Evolutionary conservation across 2,329 filamentous ascomycete species (phyloP), one percentile per base, ranked within the genome.

Genomic region (Camillea tinctor): DNA sequence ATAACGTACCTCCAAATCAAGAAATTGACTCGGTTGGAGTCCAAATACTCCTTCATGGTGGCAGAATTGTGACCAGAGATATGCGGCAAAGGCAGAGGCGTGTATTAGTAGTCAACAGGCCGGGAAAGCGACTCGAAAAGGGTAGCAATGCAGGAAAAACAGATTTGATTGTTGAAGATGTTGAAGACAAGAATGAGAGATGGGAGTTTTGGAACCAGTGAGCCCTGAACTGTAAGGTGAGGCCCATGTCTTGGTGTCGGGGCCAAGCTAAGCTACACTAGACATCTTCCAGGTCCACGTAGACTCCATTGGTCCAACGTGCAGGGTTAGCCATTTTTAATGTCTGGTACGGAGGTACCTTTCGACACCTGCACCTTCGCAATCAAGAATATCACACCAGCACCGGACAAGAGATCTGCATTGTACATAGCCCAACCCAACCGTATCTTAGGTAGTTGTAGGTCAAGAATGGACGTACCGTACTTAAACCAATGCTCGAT

Each of bases 11-110:
- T 87, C 86, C 86, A 89, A 74, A 89, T 81, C 75, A 89, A 81
- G 81, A 85, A 88, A 80, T 88, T 89, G 81, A 88, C 79, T 80
- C 84, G 81, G 75, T 88, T 82, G 67, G 84, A 87, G 81, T 87
- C 83, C 71, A 89, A 80, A 72, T 81, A 80, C 78, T 87, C 84
- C 79, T 86, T 86, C 83, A 86, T 86, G 70, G 69, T 75, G 66
- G 67, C 30, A 64, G 49, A 54, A 20, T 5, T 22, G 24, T 15
- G 22, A 20, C 52, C 15, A 54, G 52, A 57, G 26, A 30, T 21
- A 56, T 50, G 52, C 57, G 50, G 50, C 44, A 13, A 51, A 23
- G 19, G 49, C 21, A 21, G 49, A 15, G 21, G 19, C 19, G 49
- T 50, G 3, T 50, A 50, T 50, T 19, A 50, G 19, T 44, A 19